Conservation (phyloP, 176 grass and related monocot genomes). For the Musa schizocarpa region DNA sequence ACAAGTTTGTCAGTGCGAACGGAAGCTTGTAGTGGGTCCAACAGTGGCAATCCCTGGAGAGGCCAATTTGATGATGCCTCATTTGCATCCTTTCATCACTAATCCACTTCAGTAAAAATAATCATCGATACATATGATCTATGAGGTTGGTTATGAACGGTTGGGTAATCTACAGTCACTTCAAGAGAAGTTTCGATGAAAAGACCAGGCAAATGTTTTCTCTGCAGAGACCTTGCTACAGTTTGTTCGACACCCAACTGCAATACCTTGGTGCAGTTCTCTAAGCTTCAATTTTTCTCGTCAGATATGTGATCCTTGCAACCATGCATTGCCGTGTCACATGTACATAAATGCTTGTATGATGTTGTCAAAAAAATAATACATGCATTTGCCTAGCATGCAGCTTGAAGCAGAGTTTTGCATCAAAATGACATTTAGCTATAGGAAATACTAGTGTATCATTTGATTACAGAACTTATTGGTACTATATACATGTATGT, state of each 20-base stretch:
- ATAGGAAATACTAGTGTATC: too few relatives aligned
- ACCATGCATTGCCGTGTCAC: too few relatives aligned
- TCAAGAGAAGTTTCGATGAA: neutral
- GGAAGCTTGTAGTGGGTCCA: conserved; percentile 80
- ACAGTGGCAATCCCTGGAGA: conserved; percentile 71
- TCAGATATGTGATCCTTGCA: too few relatives aligned
- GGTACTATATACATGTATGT: too few relatives aligned
- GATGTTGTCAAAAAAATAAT: too few relatives aligned
- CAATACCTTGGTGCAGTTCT: too few relatives aligned
- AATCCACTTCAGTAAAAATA: neutral
- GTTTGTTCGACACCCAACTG: neutral
- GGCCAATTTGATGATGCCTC: conserved; percentile 43
- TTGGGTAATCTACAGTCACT: neutral
- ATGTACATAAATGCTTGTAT: too few relatives aligned
- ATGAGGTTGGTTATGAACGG: neutral
- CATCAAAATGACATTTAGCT: too few relatives aligned
- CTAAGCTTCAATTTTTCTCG: too few relatives aligned
- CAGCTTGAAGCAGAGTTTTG: too few relatives aligned
- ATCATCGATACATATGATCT: neutral
- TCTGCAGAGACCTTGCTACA: neutral
- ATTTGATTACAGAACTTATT: too few relatives aligned
- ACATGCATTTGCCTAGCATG: too few relatives aligned
- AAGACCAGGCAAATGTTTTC: neutral
- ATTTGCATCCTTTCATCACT: conserved; percentile 38
- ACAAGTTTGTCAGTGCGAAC: conserved; percentile 59